Evolutionary conservation across 202 grass and related monocot species (phyloP).

Genomic region (Digitaria exilis): DNA sequence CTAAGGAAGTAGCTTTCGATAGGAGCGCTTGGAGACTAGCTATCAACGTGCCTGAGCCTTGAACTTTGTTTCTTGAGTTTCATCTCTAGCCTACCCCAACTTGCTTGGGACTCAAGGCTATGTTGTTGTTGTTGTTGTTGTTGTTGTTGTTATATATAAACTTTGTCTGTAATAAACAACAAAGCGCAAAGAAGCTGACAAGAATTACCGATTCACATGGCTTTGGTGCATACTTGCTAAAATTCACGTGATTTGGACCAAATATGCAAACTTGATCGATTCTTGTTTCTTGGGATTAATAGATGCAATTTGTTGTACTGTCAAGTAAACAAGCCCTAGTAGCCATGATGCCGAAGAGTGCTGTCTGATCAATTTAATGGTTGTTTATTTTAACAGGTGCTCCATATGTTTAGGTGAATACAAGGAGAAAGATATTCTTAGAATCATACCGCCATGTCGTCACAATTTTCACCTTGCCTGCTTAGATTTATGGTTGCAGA

Average conservation of each 20-base stretch:
- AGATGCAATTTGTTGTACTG: neutral
- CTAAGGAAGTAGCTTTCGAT: too few relatives aligned
- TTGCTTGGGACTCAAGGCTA: too few relatives aligned
- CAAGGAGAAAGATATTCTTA: slow-evolving; percentile 71
- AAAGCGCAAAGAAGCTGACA: neutral
- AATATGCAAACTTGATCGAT: neutral
- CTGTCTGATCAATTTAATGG: neutral
- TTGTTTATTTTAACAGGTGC: slow-evolving; percentile 59
- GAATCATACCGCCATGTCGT: slow-evolving; percentile 65
- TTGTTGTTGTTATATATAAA: neutral
- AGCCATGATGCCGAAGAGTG: neutral
- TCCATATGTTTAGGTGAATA: slow-evolving; percentile 94
- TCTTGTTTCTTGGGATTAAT: slow-evolving; percentile 12
- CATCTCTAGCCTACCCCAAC: too few relatives aligned
- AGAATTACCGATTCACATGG: neutral
- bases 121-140: too few relatives aligned
- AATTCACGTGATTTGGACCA: neutral
- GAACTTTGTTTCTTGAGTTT: too few relatives aligned
- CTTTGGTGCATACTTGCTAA: neutral
- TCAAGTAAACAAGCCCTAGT: neutral
- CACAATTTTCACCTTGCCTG: slow-evolving; percentile 79
- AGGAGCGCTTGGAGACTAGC: too few relatives aligned
- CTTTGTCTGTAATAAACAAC: neutral
- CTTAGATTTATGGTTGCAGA: slow-evolving; percentile 85
- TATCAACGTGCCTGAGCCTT: too few relatives aligned